These are phyloP conservation scores for Fusarium odoratissimum DNA, from an alignment of 2,329 filamentous ascomycete species.

Conservation along the genomic window DNA sequence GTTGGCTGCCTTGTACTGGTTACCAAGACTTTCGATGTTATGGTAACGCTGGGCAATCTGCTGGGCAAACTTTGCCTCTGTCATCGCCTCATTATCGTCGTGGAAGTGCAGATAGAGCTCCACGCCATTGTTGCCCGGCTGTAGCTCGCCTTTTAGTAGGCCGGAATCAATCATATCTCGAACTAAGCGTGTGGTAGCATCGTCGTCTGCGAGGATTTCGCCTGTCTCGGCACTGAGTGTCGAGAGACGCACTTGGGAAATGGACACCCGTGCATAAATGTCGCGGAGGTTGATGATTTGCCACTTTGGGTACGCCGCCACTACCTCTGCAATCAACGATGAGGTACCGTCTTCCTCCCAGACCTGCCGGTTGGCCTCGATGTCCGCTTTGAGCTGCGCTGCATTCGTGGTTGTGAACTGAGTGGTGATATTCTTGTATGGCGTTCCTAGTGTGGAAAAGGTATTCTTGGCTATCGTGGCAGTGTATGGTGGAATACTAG, in stretches of 20 bases:
- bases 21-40: conserved; percentile 58
- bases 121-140: conserved; percentile 55
- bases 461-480: conserved; percentile 64
- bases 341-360: conserved; percentile 81
- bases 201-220: conserved; percentile 53
- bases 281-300: conserved; percentile 78
- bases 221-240: conserved; percentile 68
- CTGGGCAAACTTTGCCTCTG: conserved; percentile 63
- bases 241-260: conserved; percentile 62
- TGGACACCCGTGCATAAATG: conserved; percentile 73
- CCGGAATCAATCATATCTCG: conserved; percentile 66
- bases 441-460: conserved; percentile 69
- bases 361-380: conserved; percentile 64
- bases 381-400: conserved; percentile 71
- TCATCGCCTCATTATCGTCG: conserved; percentile 54
- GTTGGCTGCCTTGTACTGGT: conserved; percentile 63
- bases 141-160: conserved; percentile 65
- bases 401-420: conserved; percentile 71
- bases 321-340: conserved; percentile 76
- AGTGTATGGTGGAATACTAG: conserved; percentile 66
- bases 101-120: conserved; percentile 65
- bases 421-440: conserved; percentile 77
- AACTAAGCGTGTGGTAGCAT: conserved; percentile 60
- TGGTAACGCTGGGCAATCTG: conserved; percentile 56
- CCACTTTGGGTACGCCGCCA: conserved; percentile 78